phyloP scores from a whole-genome alignment of 2,329 filamentous ascomycete genomes.

The Verticillium nonalfalfae region DNA sequence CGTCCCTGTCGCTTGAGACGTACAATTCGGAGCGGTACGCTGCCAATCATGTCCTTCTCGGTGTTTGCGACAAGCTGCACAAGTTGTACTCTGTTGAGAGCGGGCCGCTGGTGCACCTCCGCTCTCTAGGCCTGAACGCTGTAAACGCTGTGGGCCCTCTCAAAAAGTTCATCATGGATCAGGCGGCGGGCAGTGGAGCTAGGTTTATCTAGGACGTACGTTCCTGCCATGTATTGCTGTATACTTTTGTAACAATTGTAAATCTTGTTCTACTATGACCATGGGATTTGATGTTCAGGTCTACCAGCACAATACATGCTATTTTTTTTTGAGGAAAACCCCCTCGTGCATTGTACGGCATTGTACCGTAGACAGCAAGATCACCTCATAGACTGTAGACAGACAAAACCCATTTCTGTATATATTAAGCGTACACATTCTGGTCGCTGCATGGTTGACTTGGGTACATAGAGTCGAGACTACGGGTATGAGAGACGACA shows the following conservation, averaged over 20 bases:
- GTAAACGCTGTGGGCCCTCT: constrained; percentile 70
- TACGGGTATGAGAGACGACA: no score
- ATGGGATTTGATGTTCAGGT: no score
- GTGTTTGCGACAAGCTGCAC: constrained; percentile 82
- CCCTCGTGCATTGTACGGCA: no score
- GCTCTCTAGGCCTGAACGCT: constrained; percentile 69
- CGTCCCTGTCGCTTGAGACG: constrained; percentile 67
- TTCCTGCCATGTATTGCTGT: background rate
- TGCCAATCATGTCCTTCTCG: constrained; percentile 73
- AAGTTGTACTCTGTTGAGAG: constrained; percentile 80
- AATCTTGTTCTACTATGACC: background rate
- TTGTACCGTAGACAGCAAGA: no score
- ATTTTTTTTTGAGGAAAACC: no score
- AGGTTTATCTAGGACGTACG: constrained; percentile 28
- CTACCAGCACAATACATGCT: no score
- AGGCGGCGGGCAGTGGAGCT: constrained; percentile 50
- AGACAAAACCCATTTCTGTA: no score
- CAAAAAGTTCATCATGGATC: constrained; percentile 82
- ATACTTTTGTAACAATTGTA: constrained; percentile 3
- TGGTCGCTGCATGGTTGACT: no score
- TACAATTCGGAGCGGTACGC: constrained; percentile 80
- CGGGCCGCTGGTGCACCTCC: constrained; percentile 72
- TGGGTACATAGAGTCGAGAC: no score
- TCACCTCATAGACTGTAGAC: no score
- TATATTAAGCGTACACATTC: no score